A percentile compares a stretch with the other conserved stretches of the same genome.
Conservation (phyloP, 1,139 yeast genomes). For the Pichia sp. region DNA sequence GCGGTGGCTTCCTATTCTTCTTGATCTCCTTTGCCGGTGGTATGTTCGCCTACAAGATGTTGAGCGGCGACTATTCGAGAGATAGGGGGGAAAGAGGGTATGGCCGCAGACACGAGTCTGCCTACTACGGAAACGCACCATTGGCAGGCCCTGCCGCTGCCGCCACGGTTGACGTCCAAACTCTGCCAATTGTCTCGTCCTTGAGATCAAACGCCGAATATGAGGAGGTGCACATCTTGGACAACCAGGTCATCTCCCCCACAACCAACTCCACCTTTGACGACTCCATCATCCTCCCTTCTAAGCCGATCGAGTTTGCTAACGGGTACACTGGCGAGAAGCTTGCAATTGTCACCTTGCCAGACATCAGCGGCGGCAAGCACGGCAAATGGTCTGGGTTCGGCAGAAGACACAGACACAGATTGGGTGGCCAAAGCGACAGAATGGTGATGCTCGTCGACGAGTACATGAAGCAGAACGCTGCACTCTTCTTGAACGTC, state of each 20-base stretch:
- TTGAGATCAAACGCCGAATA: not conserved
- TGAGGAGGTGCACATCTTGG: not conserved
- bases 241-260: not conserved
- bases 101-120: not conserved
- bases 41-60: not conserved
- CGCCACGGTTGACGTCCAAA: not conserved
- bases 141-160: not conserved
- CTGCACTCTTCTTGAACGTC: not conserved
- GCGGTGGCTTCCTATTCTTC: constrained; percentile 2
- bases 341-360: not conserved
- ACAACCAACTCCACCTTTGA: constrained; percentile 3
- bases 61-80: not conserved
- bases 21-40: constrained; percentile 6
- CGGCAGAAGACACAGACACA: not conserved
- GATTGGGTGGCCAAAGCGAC: not conserved
- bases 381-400: not conserved
- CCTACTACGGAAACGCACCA: not conserved
- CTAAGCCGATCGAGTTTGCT: constrained; percentile 2
- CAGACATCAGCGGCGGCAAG: not conserved
- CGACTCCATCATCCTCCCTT: constrained; percentile 4
- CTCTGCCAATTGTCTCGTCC: not conserved
- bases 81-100: not conserved
- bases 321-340: not conserved
- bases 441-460: constrained; percentile 1
- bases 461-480: constrained; percentile 9